Conservation (phyloP, 225 moss, liverwort and hornwort species). For the Lunularia cruciata region DNA sequence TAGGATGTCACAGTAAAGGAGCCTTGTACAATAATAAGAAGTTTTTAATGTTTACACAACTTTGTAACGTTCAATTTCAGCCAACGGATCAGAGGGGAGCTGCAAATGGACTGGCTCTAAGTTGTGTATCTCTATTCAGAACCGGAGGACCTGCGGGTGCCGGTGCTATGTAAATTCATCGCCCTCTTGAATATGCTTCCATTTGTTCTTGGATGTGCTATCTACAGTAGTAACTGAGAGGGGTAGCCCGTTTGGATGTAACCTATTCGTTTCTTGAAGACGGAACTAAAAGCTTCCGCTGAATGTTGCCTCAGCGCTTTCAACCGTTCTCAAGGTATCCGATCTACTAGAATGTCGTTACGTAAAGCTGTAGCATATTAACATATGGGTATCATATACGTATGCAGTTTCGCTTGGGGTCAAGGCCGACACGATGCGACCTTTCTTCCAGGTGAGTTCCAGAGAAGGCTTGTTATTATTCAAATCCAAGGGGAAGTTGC, state of each 20-base stretch:
- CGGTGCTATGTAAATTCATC: slow-evolving; percentile 66
- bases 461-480: not conserved
- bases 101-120: slow-evolving; percentile 80
- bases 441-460: slow-evolving; percentile 69
- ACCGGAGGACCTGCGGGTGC: slow-evolving; percentile 74
- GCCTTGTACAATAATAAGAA: not conserved
- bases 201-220: too few relatives aligned
- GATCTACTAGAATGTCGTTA: too few relatives aligned
- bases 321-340: too few relatives aligned
- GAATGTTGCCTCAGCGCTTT: too few relatives aligned
- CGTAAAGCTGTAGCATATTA: not conserved
- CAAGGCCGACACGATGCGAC: slow-evolving; percentile 50
- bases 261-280: too few relatives aligned
- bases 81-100: slow-evolving; percentile 58
- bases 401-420: slow-evolving; percentile 78
- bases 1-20: not conserved
- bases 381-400: not conserved
- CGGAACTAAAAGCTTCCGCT: too few relatives aligned
- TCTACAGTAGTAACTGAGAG: too few relatives aligned
- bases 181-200: not conserved
- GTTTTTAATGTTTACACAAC: too few relatives aligned
- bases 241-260: too few relatives aligned
- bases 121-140: slow-evolving; percentile 77
- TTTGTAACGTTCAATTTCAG: slow-evolving; percentile 31
- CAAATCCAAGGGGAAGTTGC: too few relatives aligned